These are phyloP conservation scores for Carallia brachiata DNA, from an alignment of 345 rosid species.

Conservation along the genomic window DNA sequence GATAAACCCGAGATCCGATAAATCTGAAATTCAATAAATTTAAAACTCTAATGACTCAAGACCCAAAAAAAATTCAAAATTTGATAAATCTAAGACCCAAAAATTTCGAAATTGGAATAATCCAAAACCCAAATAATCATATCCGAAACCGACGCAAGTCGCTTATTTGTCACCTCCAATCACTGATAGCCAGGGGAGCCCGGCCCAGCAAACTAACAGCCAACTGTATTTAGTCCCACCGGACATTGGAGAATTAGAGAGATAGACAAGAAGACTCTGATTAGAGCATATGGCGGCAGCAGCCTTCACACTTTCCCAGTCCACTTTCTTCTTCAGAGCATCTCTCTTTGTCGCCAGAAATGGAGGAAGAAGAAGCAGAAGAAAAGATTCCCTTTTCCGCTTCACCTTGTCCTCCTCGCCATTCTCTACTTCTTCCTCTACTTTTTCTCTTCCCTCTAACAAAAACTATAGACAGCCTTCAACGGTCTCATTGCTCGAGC, in stretches of 20 bases:
- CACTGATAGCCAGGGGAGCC: no score
- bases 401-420: slow-evolving; percentile 33
- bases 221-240: no score
- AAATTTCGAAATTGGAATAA: no score
- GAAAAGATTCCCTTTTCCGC: slow-evolving; percentile 27
- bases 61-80: no score
- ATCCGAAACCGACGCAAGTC: no score
- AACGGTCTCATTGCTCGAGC: slow-evolving; percentile 58
- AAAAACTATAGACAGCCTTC: slow-evolving; percentile 44
- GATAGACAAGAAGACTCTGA: not conserved
- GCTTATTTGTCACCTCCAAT: no score
- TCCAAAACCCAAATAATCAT: no score
- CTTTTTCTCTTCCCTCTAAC: slow-evolving; percentile 31
- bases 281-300: not conserved
- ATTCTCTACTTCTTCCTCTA: slow-evolving; percentile 42
- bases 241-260: not conserved
- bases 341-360: slow-evolving; percentile 22
- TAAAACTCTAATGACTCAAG: no score
- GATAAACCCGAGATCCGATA: no score
- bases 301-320: slow-evolving; percentile 36
- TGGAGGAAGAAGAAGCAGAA: not conserved
- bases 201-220: no score
- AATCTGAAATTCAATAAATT: no score
- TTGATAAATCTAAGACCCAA: no score
- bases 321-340: slow-evolving; percentile 35